These are phyloP conservation scores for Ophiocordyceps unilateralis DNA, from an alignment of 2,329 filamentous ascomycete species.

Conservation along the genomic window DNA sequence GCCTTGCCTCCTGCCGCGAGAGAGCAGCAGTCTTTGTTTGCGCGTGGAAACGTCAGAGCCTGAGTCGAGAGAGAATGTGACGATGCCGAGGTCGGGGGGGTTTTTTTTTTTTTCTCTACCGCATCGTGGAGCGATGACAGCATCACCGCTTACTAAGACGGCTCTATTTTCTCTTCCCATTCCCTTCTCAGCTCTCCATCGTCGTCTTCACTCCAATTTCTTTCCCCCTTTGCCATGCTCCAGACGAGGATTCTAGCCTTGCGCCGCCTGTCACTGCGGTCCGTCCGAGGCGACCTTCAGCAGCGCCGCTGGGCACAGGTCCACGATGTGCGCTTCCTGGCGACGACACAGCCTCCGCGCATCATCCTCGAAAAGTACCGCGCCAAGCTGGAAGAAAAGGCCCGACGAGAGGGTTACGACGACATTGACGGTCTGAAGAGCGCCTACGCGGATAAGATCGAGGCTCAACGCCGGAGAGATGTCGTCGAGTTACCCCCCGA, in stretches of 20 bases:
- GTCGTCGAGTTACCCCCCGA: conserved; percentile 28
- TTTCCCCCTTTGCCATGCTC: neutral
- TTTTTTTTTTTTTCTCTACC: neutral
- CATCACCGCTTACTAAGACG: neutral
- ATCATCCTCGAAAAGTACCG: conserved; percentile 71
- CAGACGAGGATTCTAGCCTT: conserved; percentile 25
- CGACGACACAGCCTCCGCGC: conserved; percentile 52
- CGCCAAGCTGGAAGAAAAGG: conserved; percentile 70
- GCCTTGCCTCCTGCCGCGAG: neutral
- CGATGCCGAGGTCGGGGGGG: conserved; percentile 1
- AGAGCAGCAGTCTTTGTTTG: neutral
- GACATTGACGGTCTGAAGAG: conserved; percentile 62
- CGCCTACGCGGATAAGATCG: conserved; percentile 73
- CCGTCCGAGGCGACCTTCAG: conserved; percentile 14
- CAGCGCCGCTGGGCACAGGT: conserved; percentile 85
- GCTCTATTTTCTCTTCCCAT: too few relatives aligned
- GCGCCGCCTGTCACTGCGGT: conserved; percentile 19
- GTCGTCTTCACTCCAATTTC: neutral
- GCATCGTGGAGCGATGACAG: neutral
- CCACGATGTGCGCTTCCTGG: conserved; percentile 79
- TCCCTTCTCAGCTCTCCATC: neutral
- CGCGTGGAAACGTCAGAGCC: neutral
- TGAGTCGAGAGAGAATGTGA: neutral
- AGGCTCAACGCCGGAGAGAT: conserved; percentile 50
- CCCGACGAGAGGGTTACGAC: conserved; percentile 50